phyloP scores from a whole-genome alignment of 176 grass and related monocot species.

The Eremochloa ophiuroides region DNA sequence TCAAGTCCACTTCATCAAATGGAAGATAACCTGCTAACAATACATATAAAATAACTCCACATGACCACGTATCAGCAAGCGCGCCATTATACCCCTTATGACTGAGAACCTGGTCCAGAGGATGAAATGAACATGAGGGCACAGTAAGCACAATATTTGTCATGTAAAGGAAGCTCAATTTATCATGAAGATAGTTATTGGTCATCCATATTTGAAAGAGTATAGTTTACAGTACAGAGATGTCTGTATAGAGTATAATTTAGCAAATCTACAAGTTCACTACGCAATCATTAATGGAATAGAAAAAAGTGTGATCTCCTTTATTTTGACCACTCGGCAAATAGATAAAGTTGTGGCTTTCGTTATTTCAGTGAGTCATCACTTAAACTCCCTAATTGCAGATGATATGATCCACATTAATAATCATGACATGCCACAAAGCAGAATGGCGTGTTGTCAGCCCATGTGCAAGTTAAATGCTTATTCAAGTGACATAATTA shows the following conservation, averaged over 20 bases:
- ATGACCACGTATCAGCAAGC: slow-evolving; percentile 97
- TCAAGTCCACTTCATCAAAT: slow-evolving; percentile 96
- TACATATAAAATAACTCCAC: slow-evolving; percentile 96
- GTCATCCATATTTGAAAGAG: neutral
- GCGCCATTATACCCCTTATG: slow-evolving; percentile 98
- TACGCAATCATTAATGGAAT: neutral
- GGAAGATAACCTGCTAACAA: slow-evolving; percentile 96
- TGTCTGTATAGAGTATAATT: neutral
- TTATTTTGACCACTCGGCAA: neutral
- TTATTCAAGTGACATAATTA: neutral
- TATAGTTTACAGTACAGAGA: neutral
- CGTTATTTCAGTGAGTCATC: neutral
- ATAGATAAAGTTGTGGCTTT: neutral
- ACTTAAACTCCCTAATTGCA: neutral
- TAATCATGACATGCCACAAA: neutral
- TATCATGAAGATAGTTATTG: slow-evolving; percentile 10
- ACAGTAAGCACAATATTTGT: slow-evolving; percentile 20
- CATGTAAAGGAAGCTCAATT: neutral
- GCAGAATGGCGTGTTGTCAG: neutral
- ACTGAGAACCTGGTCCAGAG: slow-evolving; percentile 67
- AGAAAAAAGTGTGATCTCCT: neutral
- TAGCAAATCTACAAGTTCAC: neutral
- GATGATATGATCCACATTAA: neutral
- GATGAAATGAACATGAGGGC: neutral
- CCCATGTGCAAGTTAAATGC: neutral